Evolutionary conservation across 2,329 filamentous ascomycete species (phyloP).

Genomic region (Podosphaera leucotricha): DNA sequence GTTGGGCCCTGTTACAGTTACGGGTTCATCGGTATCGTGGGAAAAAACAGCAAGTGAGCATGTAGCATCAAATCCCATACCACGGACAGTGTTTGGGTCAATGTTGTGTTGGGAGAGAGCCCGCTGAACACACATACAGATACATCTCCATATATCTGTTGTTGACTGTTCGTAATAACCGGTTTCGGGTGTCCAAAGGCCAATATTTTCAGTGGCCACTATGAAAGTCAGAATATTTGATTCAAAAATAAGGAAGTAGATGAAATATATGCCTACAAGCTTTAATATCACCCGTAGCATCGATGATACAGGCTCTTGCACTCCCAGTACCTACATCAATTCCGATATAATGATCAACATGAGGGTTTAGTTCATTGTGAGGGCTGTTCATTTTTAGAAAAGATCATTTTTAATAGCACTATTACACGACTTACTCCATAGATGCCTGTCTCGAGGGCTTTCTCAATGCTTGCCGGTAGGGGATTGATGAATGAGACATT

Average conservation of each 20-base stretch:
- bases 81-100: slow-evolving; percentile 51
- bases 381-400: slow-evolving; percentile 9
- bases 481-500: slow-evolving; percentile 4
- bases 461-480: slow-evolving; percentile 12
- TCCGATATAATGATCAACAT: slow-evolving; percentile 44
- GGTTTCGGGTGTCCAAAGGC: slow-evolving; percentile 54
- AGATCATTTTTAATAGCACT: background rate
- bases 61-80: slow-evolving; percentile 95
- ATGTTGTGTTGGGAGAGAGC: slow-evolving; percentile 65
- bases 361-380: slow-evolving; percentile 16
- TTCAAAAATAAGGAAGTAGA: background rate
- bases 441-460: slow-evolving; percentile 15
- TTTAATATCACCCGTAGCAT: slow-evolving; percentile 71
- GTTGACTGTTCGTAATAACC: slow-evolving; percentile 93
- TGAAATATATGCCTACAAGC: slow-evolving; percentile 16
- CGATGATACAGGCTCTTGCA: slow-evolving; percentile 86
- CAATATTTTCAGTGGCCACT: slow-evolving; percentile 51
- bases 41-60: slow-evolving; percentile 87
- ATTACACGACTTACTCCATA: slow-evolving; percentile 12
- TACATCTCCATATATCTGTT: slow-evolving; percentile 85
- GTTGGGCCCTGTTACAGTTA: slow-evolving; percentile 70
- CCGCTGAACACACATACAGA: slow-evolving; percentile 67
- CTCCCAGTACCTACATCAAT: slow-evolving; percentile 95
- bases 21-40: slow-evolving; percentile 69
- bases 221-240: slow-evolving; percentile 2